These are phyloP conservation scores for Turritis glabra DNA, from an alignment of 345 rosid species.

Conservation along the genomic window DNA sequence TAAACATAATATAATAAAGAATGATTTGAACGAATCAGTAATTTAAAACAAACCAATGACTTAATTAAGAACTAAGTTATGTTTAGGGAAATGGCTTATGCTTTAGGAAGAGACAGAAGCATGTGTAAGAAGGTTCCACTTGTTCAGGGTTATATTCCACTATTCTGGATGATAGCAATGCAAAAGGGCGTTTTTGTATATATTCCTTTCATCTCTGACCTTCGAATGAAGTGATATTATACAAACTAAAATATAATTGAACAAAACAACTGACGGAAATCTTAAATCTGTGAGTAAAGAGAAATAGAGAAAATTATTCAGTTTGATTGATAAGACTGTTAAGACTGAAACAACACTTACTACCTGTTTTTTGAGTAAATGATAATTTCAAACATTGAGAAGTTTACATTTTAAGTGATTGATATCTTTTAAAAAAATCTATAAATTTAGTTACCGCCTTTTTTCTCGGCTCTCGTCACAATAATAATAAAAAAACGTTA, in stretches of 20 bases:
- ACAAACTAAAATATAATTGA: background rate
- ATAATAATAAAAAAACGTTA: background rate
- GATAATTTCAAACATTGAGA: background rate
- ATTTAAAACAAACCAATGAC: constrained; percentile 1
- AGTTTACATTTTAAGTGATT: background rate
- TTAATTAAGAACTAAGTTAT: constrained; percentile 19
- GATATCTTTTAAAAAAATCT: background rate
- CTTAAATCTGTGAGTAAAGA: background rate
- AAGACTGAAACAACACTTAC: background rate
- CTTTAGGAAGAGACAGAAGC: constrained; percentile 24
- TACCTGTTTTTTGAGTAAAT: background rate
- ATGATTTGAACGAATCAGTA: background rate
- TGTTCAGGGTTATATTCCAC: constrained; percentile 28
- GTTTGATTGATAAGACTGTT: background rate
- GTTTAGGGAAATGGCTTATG: constrained; percentile 19
- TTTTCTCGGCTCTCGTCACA: background rate
- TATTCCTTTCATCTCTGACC: constrained; percentile 17
- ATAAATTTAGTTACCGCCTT: background rate
- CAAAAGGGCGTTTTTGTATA: constrained; percentile 22
- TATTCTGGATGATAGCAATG: constrained; percentile 18
- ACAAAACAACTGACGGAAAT: background rate
- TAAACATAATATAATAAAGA: background rate
- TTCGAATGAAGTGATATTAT: background rate
- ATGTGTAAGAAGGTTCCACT: constrained; percentile 37
- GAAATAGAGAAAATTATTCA: too few relatives aligned